Base-by-base conservation (phyloP, 2,329 filamentous ascomycete species). In the Leptodontidium sp. region DNA sequence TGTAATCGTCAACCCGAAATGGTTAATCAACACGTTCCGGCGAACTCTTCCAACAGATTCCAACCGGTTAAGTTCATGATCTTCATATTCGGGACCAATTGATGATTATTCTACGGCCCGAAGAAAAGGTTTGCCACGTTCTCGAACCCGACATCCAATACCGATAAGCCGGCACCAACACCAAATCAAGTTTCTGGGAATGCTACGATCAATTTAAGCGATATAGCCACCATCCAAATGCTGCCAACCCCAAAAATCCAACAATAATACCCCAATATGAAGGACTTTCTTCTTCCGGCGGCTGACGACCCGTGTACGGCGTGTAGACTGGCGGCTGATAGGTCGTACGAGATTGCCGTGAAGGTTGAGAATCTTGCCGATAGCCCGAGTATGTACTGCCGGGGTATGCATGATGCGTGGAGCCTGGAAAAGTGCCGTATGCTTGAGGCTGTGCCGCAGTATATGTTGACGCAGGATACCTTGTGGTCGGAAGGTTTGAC, bases 271-370 rank as follows among this genome's bases (percentile, higher is more conserved):
- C 43, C 43, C 4, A 47, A 47, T 47, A 7, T 47, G 4, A 47
- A 47, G 43, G 2, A 47, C 8, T 6, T 47, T 47, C 43, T 47
- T 47, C 43, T 47, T 5, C 43, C 43, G 43, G 14, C 14, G 43
- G 43, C 43, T 47, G 4, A 47, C 1, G 43, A 47, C 43, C 12
- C 12, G 43, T 47, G 4, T 47, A 17, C 4, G 4, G 4, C 43
- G 43, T 47, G n/a, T 47, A 47, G 4, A 17, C 43, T 47, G 4
- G 43, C 43, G 43, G 43, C 43, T 47, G 43, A 47, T 47, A 47
- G 43, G 43, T 47, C 43, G 43, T 47, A 47, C 43, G 43, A 47
- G 43, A 47, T 47, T 47, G 43, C 43, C 43, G 43, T 47, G 43
- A 47, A 47, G 43, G 14, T 47, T 47, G 43, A 47, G 43, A 47